phyloP scores from a whole-genome alignment of 148 eudicot genomes.

The Silene latifolia region DNA sequence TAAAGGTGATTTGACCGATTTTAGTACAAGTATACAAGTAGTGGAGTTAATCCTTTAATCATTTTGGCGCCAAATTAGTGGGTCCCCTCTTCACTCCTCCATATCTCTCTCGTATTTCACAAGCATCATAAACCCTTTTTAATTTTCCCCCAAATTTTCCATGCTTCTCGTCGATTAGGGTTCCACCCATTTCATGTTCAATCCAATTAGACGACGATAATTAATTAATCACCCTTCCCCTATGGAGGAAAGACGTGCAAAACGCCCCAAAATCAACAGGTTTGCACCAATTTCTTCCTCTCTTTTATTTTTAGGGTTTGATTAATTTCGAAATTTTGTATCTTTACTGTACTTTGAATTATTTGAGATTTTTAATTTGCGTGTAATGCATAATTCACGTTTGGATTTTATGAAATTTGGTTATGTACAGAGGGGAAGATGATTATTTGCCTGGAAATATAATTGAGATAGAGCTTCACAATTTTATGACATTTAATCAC shows the following conservation, averaged over 20 bases:
- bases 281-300: constrained; percentile 13
- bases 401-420: constrained; percentile 4
- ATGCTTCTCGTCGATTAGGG: neutral
- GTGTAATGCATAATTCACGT: neutral
- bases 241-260: constrained; percentile 47
- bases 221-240: neutral
- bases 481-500: constrained; percentile 81
- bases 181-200: neutral
- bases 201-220: neutral
- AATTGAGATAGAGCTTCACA: constrained; percentile 70
- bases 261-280: constrained; percentile 70
- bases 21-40: too few species aligned
- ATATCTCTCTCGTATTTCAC: neutral
- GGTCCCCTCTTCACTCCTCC: neutral
- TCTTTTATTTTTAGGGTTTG: neutral
- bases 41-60: too few species aligned
- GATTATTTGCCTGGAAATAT: constrained; percentile 87
- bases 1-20: too few species aligned
- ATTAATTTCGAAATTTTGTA: neutral
- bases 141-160: neutral
- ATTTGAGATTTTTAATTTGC: neutral
- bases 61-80: neutral
- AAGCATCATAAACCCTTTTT: constrained; percentile 16
- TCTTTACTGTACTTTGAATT: neutral
- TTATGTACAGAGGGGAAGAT: constrained; percentile 63